phyloP scores from a whole-genome alignment of 441 rosid species.

The Syzygium malaccense region DNA sequence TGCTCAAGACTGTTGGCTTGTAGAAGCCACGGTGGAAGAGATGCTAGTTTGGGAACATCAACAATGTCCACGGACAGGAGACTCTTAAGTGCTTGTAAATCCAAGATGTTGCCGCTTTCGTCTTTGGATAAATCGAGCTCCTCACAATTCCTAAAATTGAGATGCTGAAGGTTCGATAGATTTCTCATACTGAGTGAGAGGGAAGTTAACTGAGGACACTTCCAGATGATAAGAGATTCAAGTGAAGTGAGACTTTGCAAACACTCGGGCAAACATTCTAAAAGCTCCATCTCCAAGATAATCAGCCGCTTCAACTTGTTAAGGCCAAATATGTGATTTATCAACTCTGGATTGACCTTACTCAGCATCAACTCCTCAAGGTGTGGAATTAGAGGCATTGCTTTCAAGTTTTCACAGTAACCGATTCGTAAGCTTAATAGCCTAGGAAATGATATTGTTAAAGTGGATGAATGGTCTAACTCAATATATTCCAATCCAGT shows the following conservation, averaged over 20 bases:
- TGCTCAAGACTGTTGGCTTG: too few relatives aligned
- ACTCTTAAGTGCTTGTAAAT: too few relatives aligned
- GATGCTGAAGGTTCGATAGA: background rate
- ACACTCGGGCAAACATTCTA: background rate
- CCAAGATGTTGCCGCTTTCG: too few relatives aligned
- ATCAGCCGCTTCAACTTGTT: background rate
- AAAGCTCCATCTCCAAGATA: background rate
- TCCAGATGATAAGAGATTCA: background rate
- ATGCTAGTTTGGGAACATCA: too few relatives aligned
- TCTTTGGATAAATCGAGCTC: background rate
- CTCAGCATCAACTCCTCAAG: background rate
- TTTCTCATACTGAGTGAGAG: fast-evolving
- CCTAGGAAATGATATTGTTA: too few relatives aligned
- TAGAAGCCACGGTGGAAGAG: too few relatives aligned
- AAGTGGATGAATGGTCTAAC: background rate
- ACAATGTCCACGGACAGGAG: too few relatives aligned
- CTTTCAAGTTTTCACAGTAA: background rate
- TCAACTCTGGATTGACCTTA: background rate
- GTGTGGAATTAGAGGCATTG: background rate
- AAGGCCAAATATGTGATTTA: background rate
- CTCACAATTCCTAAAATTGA: background rate
- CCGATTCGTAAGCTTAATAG: too few relatives aligned
- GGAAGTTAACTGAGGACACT: background rate
- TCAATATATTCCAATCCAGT: background rate
- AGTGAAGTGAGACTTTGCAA: background rate